These are phyloP conservation scores for Suillus fuscotomentosus DNA, from an alignment of 768 basidiomycete genomes.

Conservation along the genomic window DNA sequence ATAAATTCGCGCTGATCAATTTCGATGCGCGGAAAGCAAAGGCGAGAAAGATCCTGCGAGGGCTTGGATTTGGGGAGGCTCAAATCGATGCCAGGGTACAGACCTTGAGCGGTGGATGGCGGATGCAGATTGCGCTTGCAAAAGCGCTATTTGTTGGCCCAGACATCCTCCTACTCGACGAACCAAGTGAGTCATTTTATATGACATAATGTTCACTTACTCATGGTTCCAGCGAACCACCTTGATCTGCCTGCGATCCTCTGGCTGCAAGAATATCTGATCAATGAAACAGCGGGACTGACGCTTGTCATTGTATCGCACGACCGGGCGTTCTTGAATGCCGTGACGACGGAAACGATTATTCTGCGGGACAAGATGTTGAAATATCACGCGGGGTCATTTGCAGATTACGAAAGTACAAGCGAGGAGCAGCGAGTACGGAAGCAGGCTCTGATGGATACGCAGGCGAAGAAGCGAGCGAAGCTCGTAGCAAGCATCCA, in stretches of 20 bases:
- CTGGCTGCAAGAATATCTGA: slow-evolving; percentile 54
- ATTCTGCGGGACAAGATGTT: slow-evolving; percentile 54
- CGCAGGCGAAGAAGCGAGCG: slow-evolving; percentile 42
- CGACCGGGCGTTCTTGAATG: slow-evolving; percentile 61
- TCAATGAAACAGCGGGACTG: slow-evolving; percentile 29
- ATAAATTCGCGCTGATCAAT: slow-evolving; percentile 8
- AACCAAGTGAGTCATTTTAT: slow-evolving; percentile 39
- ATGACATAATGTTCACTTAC: background rate
- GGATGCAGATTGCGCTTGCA: slow-evolving; percentile 58
- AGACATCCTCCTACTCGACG: slow-evolving; percentile 60
- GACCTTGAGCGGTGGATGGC: slow-evolving; percentile 65
- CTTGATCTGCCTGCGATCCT: slow-evolving; percentile 51
- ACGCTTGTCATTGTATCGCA: slow-evolving; percentile 67
- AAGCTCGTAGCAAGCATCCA: slow-evolving; percentile 57
- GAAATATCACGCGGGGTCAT: slow-evolving; percentile 56
- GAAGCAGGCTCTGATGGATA: slow-evolving; percentile 44
- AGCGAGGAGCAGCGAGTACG: slow-evolving; percentile 45
- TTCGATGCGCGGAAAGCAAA: slow-evolving; percentile 12
- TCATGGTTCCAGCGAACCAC: slow-evolving; percentile 31
- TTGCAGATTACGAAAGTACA: slow-evolving; percentile 47
- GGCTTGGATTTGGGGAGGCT: slow-evolving; percentile 55
- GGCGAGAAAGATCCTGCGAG: slow-evolving; percentile 52
- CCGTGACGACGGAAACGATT: slow-evolving; percentile 45
- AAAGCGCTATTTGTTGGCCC: slow-evolving; percentile 54
- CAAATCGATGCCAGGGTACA: slow-evolving; percentile 26